Base-by-base conservation (phyloP, 2,329 filamentous ascomycete species). In the Thelonectria olida region DNA sequence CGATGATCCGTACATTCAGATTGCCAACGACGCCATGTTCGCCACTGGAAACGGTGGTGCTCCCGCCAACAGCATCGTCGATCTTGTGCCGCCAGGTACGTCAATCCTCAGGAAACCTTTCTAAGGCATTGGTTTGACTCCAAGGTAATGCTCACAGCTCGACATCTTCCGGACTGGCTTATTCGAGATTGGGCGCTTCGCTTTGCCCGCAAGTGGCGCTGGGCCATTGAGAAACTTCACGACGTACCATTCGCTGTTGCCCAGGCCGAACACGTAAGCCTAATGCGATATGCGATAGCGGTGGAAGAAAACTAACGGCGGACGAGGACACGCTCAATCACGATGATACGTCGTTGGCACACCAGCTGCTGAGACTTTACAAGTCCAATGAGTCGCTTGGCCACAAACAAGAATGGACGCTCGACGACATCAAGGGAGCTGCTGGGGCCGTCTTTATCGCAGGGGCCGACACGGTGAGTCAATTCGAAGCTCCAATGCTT, bases 371-470 rank as follows among this genome's bases (percentile, higher is more conserved):
- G 9, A 56, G 50, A 6, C 28, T 58, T 17, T 58, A 71, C 44
- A 65, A 52, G 15, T 31, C 55, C 2, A 71, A 65, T 13, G 56
- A 70, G 23, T 36, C 31, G 7, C 45, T 51, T 6, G 63, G 57
- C 1, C 44, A 51, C 8, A 53, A 62, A 10, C 62, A 70, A 54
- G 61, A 66, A n/a, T 73, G 71, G 71, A 61, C 76, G 1, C 70
- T 80, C 15, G 76, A 76, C 13, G 81, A 84, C 62, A 81, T 85
- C 67, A 82, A 83, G 68, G 82, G 82, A 25, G 82, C 82, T 4
- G 77, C 81, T 2, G 82, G 80, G 0, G 80, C 82, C 7, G 76
- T 84, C 41, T 83, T 80, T 63, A 81, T 82, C 59, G 82, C 82
- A 15, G 82, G 82, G n/a, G 76, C 77, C 25, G 78, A 84, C 63